A percentile compares a stretch with the other conserved stretches of the same genome.
These are phyloP conservation scores for Arthrobotrys musiformis DNA, from an alignment of 2,329 filamentous ascomycete genomes.

Conservation along the genomic window DNA sequence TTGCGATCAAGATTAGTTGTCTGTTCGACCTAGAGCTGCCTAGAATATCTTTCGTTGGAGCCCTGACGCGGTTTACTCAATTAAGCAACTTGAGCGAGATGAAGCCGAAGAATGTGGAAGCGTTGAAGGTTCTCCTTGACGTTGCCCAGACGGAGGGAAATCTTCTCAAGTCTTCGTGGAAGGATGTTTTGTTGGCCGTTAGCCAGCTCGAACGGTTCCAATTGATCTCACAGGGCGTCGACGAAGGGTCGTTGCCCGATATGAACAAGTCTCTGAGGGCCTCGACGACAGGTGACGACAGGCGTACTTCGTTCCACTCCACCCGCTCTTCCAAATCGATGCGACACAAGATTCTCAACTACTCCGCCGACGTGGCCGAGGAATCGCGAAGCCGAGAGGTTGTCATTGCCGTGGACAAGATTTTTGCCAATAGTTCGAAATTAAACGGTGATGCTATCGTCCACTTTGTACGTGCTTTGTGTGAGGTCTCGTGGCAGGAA, in stretches of 20 bases:
- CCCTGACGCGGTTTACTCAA: conserved; percentile 91
- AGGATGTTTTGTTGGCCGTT: conserved; percentile 92
- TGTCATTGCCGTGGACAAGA: conserved; percentile 89
- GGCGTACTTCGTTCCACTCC: conserved; percentile 58
- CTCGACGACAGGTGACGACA: conserved; percentile 67
- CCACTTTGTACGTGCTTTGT: conserved; percentile 89
- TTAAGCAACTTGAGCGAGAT: conserved; percentile 96
- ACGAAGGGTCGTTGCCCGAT: conserved; percentile 90
- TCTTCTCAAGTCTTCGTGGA: conserved; percentile 87
- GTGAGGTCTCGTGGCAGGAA: conserved; percentile 98
- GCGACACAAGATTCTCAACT: conserved; percentile 67
- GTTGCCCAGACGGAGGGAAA: conserved; percentile 94
- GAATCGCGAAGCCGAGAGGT: conserved; percentile 94
- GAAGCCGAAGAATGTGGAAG: conserved; percentile 94
- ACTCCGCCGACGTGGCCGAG: conserved; percentile 82
- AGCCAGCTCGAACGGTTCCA: conserved; percentile 96
- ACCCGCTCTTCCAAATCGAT: conserved; percentile 52
- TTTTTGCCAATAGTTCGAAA: conserved; percentile 96
- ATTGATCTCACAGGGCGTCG: conserved; percentile 91
- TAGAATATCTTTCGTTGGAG: conserved; percentile 91
- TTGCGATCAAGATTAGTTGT: conserved; percentile 92
- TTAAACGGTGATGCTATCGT: conserved; percentile 94
- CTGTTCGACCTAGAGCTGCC: conserved; percentile 93
- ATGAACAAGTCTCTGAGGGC: conserved; percentile 72
- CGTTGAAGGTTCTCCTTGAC: conserved; percentile 88